Evolutionary conservation across 306 rosid species (phyloP).

Genomic region (Senna tora): DNA sequence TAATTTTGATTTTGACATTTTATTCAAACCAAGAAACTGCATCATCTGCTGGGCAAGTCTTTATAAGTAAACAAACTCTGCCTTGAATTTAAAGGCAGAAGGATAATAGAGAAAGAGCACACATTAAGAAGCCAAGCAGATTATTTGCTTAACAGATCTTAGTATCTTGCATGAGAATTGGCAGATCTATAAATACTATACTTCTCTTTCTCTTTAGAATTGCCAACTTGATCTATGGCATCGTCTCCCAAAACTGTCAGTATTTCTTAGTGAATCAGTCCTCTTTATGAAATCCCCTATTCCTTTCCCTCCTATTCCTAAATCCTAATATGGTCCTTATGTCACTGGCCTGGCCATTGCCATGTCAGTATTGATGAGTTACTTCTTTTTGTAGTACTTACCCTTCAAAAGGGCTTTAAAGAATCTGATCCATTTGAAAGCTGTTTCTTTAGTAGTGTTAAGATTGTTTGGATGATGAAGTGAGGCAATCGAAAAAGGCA

Average conservation of each 20-base stretch:
- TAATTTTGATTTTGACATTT: neutral
- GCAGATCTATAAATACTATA: neutral
- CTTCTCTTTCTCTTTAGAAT: neutral
- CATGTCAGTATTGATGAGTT: conserved; percentile 1
- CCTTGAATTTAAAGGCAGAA: neutral
- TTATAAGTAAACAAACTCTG: neutral
- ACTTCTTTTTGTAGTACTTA: neutral
- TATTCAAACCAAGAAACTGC: neutral
- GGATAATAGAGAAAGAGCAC: neutral
- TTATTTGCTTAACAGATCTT: conserved; percentile 1
- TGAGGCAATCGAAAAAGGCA: no score
- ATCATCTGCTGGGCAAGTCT: neutral
- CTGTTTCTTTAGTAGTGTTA: neutral
- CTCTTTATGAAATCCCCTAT: neutral
- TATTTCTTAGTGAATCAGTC: neutral
- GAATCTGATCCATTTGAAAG: neutral
- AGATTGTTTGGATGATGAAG: conserved; percentile 10
- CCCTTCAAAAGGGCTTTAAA: neutral
- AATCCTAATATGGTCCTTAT: neutral
- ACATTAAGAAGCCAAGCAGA: neutral
- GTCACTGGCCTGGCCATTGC: neutral
- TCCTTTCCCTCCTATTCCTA: neutral
- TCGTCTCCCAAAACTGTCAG: neutral
- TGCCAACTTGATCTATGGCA: neutral
- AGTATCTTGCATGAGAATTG: neutral